Percentiles rank a stretch among this genome's conserved stretches.
phyloP scores from a whole-genome alignment of 2,329 filamentous ascomycete genomes.

The Colletotrichum salicis region DNA sequence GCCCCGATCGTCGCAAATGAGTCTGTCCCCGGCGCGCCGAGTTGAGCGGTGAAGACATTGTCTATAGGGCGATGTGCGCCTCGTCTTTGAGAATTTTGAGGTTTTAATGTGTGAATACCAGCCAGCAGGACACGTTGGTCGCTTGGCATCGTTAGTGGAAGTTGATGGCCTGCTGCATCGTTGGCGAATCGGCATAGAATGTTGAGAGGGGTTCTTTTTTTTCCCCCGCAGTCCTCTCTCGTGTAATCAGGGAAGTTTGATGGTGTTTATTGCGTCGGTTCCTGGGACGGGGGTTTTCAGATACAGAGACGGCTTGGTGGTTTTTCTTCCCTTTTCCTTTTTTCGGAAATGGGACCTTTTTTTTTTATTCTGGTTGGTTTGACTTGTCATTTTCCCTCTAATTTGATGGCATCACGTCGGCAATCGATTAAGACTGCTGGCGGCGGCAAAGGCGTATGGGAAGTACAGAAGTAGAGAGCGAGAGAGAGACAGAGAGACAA shows the following conservation, averaged over 20 bases:
- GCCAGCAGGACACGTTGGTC: conserved; percentile 21
- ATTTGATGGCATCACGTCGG: conserved; percentile 32
- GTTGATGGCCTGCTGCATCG: conserved; percentile 31
- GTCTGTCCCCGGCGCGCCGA: conserved; percentile 30
- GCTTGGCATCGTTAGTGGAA: conserved; percentile 26
- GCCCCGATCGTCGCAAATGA: conserved; percentile 28
- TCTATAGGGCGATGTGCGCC: background rate
- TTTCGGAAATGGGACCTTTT: background rate
- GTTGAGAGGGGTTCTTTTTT: conserved; percentile 19
- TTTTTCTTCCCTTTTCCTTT: conserved; percentile 1
- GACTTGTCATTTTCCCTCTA: conserved; percentile 25
- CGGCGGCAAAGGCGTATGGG: conserved; percentile 31
- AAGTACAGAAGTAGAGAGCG: conserved; percentile 21
- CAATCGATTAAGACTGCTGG: conserved; percentile 8
- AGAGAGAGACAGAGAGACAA: background rate
- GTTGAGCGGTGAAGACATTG: conserved; percentile 25
- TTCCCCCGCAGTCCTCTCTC: conserved; percentile 12
- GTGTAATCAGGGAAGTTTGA: conserved; percentile 29
- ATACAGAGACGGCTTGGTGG: conserved; percentile 29
- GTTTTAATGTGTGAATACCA: conserved; percentile 34
- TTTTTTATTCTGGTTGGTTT: conserved; percentile 15
- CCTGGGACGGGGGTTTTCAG: conserved; percentile 9
- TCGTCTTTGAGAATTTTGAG: conserved; percentile 8
- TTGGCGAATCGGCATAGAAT: conserved; percentile 35
- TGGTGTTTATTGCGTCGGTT: conserved; percentile 28